Base-by-base conservation (phyloP, 441 rosid genomes). In the Geranium incanum region DNA sequence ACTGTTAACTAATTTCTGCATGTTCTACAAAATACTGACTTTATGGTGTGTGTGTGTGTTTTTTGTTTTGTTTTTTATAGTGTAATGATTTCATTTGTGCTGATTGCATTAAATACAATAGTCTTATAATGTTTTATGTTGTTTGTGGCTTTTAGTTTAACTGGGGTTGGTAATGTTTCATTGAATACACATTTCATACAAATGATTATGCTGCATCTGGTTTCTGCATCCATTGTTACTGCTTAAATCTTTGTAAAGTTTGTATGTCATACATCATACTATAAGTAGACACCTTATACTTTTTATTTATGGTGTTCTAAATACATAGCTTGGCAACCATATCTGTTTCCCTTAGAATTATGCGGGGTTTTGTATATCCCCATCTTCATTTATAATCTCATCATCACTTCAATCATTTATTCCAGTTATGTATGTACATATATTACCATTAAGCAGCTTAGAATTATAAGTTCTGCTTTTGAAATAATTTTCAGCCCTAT, bases 401-500 rank as follows among this genome's bases (percentile, higher is more conserved):
- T 64, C 68, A 64, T 36, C 16, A 3, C 41, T 64, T 28, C 13
- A 4, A 33, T 28, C 68, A 64, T 28, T 11, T 64, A 64, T 64
- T 64, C 36, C 18, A 28, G 5, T 11, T 36, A 64, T 23, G 68
- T 28, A 28, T 64, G 8, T 64, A 18, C 4, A 57, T 4, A 16
- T 6, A 18, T 59, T 19, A 19, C 64, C 13, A 19, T 59, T 45
- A 15, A 41, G 8, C 12, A 1, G 41, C 37, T 62, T 48, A 36
- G 37, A 55, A 18, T 62, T 33, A 33, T 57, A 39, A 70, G 60
- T 60, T 60, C n/a, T 67, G 1, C 68, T 55, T 64, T 41, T 69
- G 36, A 28, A 16, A 45, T 63, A 63, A 41, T 18, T 33, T 15
- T 64, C 36, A 12, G 13, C 15, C 67, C 39, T 36, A 36, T 64